Percentiles rank a stretch among this genome's conserved stretches.
Conservation (phyloP, 2,329 filamentous ascomycete genomes). For the Whalleya microplaca region DNA sequence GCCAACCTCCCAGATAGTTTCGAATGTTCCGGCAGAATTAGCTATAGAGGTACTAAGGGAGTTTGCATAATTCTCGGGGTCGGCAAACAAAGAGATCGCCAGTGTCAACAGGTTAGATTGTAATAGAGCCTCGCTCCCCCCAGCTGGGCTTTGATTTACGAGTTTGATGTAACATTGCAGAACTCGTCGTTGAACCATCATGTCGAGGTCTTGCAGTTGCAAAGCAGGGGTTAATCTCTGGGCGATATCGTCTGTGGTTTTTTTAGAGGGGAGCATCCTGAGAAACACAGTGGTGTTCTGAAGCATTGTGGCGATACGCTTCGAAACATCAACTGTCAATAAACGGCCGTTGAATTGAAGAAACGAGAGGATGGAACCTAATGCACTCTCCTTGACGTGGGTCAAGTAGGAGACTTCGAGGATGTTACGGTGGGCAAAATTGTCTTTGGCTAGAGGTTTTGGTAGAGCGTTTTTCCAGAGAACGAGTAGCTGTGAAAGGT, state of each 20-base stretch:
- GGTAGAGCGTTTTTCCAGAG: constrained; percentile 98
- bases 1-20: constrained; percentile 91
- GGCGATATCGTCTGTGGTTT: constrained; percentile 82
- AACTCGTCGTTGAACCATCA: constrained; percentile 91
- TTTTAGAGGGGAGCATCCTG: constrained; percentile 81
- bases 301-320: constrained; percentile 89
- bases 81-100: constrained; percentile 88
- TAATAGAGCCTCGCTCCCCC: constrained; percentile 81
- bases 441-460: constrained; percentile 91
- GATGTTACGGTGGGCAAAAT: constrained; percentile 79
- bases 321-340: constrained; percentile 91
- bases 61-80: constrained; percentile 85
- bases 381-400: constrained; percentile 91
- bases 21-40: constrained; percentile 85
- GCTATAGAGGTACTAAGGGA: constrained; percentile 91
- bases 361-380: constrained; percentile 90
- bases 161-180: constrained; percentile 94
- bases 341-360: constrained; percentile 91
- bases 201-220: constrained; percentile 85
- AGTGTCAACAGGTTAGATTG: constrained; percentile 91
- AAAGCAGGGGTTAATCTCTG: constrained; percentile 83
- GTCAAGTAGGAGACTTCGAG: constrained; percentile 91
- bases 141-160: constrained; percentile 83
- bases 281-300: constrained; percentile 92
- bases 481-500: constrained; percentile 88